phyloP scores from a whole-genome alignment of 306 rosid genomes.

The Medicago lupulina region DNA sequence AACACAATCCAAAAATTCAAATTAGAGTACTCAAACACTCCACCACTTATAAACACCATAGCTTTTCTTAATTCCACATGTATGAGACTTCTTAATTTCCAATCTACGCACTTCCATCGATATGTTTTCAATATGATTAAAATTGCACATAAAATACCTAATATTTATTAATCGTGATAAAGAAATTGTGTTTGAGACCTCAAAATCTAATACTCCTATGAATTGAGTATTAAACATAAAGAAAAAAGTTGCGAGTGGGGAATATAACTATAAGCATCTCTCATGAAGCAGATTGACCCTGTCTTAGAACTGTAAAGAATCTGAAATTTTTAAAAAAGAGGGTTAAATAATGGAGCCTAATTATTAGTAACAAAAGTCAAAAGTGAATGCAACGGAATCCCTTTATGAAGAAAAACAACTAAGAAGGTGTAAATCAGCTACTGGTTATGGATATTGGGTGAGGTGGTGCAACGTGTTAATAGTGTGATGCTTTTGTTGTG shows the following conservation, averaged over 20 bases:
- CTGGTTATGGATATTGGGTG: neutral
- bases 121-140: neutral
- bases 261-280: conserved; percentile 28
- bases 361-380: conserved; percentile 32
- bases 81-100: no score
- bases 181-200: neutral
- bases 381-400: neutral
- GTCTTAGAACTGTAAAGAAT: conserved; percentile 38
- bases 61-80: no score
- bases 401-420: conserved; percentile 39
- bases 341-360: conserved; percentile 30
- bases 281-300: conserved; percentile 11
- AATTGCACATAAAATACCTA: neutral
- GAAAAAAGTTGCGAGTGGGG: conserved; percentile 10
- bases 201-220: neutral
- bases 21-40: no score
- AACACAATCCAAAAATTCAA: no score
- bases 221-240: neutral
- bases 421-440: conserved; percentile 35
- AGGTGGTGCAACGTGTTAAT: conserved; percentile 31
- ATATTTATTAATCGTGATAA: neutral
- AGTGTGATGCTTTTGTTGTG: conserved; percentile 1
- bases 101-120: neutral
- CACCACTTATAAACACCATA: no score
- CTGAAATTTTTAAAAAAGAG: conserved; percentile 37